Evolutionary conservation across 2,329 filamentous ascomycete species (phyloP).

Genomic region (Myriosclerotinia duriaeana): DNA sequence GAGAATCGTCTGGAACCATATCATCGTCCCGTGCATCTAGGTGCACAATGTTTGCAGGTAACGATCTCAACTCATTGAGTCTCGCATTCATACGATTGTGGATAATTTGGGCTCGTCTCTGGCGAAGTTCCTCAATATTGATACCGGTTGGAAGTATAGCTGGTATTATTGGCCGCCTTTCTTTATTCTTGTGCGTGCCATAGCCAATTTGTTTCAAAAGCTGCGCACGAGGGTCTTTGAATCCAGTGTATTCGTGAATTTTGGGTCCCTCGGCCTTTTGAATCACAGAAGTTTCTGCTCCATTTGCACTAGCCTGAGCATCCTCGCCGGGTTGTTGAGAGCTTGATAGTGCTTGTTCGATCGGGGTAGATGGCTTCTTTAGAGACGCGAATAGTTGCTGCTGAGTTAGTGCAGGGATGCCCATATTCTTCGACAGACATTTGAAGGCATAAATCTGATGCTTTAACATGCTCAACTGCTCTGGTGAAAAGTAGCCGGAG

Average conservation of each 20-base stretch:
- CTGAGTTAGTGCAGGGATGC: constrained; percentile 75
- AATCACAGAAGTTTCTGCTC: constrained; percentile 39
- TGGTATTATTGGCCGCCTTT: constrained; percentile 76
- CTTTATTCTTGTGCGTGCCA: constrained; percentile 72
- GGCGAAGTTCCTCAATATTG: constrained; percentile 79
- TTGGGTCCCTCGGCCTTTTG: constrained; percentile 39
- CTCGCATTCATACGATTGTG: constrained; percentile 88
- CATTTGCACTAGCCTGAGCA: constrained; percentile 44
- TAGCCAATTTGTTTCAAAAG: constrained; percentile 64
- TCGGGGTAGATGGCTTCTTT: constrained; percentile 49
- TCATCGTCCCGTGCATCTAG: constrained; percentile 77
- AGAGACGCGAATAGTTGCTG: constrained; percentile 78
- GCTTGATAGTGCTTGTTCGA: constrained; percentile 31
- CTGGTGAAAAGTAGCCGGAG: constrained; percentile 67
- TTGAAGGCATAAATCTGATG: constrained; percentile 93
- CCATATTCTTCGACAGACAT: constrained; percentile 80
- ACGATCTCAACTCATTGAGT: constrained; percentile 76
- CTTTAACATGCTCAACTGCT: constrained; percentile 75
- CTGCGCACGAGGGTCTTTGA: constrained; percentile 67
- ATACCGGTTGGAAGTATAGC: constrained; percentile 86
- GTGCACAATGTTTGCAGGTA: constrained; percentile 81
- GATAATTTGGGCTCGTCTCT: constrained; percentile 82
- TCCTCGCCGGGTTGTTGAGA: constrained; percentile 35
- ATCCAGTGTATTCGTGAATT: constrained; percentile 56
- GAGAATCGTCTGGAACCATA: constrained; percentile 70